Percentiles rank a stretch among this genome's conserved stretches.
phyloP scores from a whole-genome alignment of 1,284 basidiomycete genomes.

The Tilletia indica region DNA sequence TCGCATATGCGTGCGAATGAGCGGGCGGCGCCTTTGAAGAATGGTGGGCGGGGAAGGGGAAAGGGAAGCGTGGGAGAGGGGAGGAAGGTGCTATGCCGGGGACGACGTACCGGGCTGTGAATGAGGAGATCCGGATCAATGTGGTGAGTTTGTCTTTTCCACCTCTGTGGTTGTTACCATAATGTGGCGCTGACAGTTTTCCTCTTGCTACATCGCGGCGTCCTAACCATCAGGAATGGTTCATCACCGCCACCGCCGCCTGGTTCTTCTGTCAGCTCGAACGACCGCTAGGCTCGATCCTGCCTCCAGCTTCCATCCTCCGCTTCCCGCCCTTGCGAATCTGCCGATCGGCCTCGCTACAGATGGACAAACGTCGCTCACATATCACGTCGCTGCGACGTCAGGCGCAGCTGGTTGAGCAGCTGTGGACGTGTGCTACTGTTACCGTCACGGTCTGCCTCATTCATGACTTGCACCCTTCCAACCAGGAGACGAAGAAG shows the following conservation, averaged over 20 bases:
- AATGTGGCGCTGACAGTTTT: no score
- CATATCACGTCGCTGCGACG: not conserved
- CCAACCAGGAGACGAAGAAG: not conserved
- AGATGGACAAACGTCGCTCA: conserved; percentile 7
- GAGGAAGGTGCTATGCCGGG: not conserved
- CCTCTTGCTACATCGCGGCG: not conserved
- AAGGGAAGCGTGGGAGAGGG: no score
- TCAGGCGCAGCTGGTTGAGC: conserved; percentile 14
- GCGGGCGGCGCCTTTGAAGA: not conserved
- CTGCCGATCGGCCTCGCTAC: not conserved
- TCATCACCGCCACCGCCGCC: conserved; percentile 8
- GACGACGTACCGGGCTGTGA: conserved; percentile 9
- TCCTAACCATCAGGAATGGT: not conserved
- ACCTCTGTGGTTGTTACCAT: not conserved
- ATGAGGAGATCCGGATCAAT: conserved; percentile 16
- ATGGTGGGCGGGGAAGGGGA: no score
- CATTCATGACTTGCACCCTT: conserved; percentile 9
- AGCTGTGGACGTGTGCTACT: conserved; percentile 10
- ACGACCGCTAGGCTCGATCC: not conserved
- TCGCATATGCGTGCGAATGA: conserved; percentile 15
- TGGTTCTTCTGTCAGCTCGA: conserved; percentile 18
- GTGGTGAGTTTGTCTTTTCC: not conserved
- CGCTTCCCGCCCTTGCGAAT: conserved; percentile 13
- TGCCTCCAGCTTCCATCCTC: conserved; percentile 5
- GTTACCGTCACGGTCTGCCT: conserved; percentile 13